These are phyloP conservation scores for Adansonia madagascariensis DNA, from an alignment of 441 rosid genomes.

Conservation along the genomic window DNA sequence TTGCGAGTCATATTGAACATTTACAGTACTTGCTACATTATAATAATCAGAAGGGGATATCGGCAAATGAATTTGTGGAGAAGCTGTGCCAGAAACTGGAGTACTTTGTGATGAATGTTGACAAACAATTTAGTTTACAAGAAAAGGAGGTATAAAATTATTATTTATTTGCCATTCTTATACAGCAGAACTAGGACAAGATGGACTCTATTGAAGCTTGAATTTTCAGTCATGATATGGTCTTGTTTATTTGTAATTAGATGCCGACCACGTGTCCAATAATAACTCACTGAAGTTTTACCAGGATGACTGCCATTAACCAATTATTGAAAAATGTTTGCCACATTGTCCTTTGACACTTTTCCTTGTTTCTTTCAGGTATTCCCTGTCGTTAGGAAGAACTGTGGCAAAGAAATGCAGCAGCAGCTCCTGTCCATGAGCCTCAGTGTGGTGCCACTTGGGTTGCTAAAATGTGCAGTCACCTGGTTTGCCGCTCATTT, in stretches of 20 bases:
- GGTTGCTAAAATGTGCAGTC: constrained; percentile 64
- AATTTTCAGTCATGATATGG: not conserved
- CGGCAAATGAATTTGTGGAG: constrained; percentile 41
- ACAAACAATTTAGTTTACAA: constrained; percentile 47
- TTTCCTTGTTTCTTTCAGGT: constrained; percentile 48
- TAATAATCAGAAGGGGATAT: constrained; percentile 33
- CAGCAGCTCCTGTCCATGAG: constrained; percentile 60
- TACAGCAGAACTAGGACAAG: not conserved
- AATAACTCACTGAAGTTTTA: constrained; percentile 9
- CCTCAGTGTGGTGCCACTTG: constrained; percentile 74
- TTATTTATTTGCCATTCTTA: constrained; percentile 18
- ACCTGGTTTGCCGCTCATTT: constrained; percentile 74
- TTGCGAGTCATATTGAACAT: constrained; percentile 45
- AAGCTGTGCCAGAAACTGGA: constrained; percentile 56
- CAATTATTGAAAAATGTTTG: constrained; percentile 10
- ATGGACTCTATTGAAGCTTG: not conserved
- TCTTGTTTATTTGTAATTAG: constrained; percentile 9
- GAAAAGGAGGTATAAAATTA: constrained; percentile 57
- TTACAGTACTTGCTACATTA: constrained; percentile 54
- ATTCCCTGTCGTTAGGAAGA: constrained; percentile 54
- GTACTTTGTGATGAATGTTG: constrained; percentile 43
- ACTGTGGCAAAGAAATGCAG: constrained; percentile 60
- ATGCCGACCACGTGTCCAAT: not conserved
- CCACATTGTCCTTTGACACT: constrained; percentile 26
- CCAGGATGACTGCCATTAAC: constrained; percentile 1